Percentiles rank a stretch among this genome's conserved stretches.
phyloP scores from a whole-genome alignment of 1,139 yeast genomes.

The Ashbya aceris region DNA sequence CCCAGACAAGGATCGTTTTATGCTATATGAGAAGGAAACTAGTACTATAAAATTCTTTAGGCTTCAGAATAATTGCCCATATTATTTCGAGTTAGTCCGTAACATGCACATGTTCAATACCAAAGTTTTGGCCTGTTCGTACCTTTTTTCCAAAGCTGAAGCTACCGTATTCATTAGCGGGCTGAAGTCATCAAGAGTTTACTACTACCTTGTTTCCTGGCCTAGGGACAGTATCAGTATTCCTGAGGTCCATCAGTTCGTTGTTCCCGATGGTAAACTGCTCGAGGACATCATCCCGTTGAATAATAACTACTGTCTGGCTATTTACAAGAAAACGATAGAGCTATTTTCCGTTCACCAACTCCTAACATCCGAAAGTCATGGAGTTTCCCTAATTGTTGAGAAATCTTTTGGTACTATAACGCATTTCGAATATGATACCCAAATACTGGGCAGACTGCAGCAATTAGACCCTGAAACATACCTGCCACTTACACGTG shows the following conservation, averaged over 20 bases:
- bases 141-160: conserved; percentile 11
- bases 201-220: conserved; percentile 22
- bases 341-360: conserved; percentile 22
- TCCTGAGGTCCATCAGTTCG: conserved; percentile 20
- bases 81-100: conserved; percentile 15
- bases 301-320: conserved; percentile 12
- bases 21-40: conserved; percentile 11
- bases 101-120: conserved; percentile 16
- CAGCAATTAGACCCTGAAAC: conserved; percentile 4
- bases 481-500: conserved; percentile 10
- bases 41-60: conserved; percentile 18
- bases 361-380: conserved; percentile 15
- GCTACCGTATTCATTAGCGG: conserved; percentile 17
- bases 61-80: conserved; percentile 7
- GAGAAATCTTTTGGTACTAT: conserved; percentile 12
- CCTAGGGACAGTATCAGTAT: conserved; percentile 9
- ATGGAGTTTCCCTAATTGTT: conserved; percentile 6
- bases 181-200: conserved; percentile 13
- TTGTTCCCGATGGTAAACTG: conserved; percentile 14
- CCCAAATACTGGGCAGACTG: conserved; percentile 13
- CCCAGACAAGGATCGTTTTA: conserved; percentile 12
- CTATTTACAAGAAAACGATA: conserved; percentile 10
- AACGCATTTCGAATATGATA: conserved; percentile 15
- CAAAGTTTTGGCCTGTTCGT: conserved; percentile 11
- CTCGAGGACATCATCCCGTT: conserved; percentile 16